phyloP scores from a whole-genome alignment of 495 filamentous ascomycete genomes.

The Entonaema liquescens region DNA sequence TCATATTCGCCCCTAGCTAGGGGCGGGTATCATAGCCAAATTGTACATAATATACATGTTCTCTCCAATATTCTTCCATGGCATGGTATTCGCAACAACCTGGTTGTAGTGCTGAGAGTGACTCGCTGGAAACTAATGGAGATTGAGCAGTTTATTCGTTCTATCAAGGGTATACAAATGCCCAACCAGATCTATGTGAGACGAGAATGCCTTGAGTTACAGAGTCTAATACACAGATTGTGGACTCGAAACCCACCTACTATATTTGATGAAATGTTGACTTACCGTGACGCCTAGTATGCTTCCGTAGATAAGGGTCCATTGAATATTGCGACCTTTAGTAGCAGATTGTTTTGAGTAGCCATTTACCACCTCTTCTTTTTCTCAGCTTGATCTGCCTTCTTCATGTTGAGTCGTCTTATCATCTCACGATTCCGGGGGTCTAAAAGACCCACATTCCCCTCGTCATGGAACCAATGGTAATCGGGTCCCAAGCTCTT shows the following conservation, averaged over 20 bases:
- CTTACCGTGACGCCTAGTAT: conserved; percentile 24
- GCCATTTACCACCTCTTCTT: conserved; percentile 44
- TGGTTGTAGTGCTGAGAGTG: not conserved
- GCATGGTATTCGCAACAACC: not conserved
- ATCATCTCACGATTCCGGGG: conserved; percentile 57
- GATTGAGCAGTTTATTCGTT: not conserved
- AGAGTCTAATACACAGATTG: conserved; percentile 18
- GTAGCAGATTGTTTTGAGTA: not conserved
- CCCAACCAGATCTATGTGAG: conserved; percentile 33
- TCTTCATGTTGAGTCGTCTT: conserved; percentile 56
- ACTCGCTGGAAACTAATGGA: not conserved
- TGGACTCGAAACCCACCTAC: conserved; percentile 7
- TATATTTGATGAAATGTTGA: conserved; percentile 6
- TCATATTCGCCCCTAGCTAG: not conserved
- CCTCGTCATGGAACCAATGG: conserved; percentile 57
- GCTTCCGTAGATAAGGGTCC: not conserved
- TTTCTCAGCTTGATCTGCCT: conserved; percentile 47
- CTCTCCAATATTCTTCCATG: not conserved
- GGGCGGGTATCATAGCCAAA: no score
- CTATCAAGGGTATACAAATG: conserved; percentile 23
- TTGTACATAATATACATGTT: conserved; percentile 1
- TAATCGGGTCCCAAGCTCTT: conserved; percentile 42
- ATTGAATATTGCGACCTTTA: not conserved
- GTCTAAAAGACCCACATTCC: conserved; percentile 52
- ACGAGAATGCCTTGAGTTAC: conserved; percentile 30